Conservation (phyloP, 176 grass and related monocot species). For the Olyra latifolia region DNA sequence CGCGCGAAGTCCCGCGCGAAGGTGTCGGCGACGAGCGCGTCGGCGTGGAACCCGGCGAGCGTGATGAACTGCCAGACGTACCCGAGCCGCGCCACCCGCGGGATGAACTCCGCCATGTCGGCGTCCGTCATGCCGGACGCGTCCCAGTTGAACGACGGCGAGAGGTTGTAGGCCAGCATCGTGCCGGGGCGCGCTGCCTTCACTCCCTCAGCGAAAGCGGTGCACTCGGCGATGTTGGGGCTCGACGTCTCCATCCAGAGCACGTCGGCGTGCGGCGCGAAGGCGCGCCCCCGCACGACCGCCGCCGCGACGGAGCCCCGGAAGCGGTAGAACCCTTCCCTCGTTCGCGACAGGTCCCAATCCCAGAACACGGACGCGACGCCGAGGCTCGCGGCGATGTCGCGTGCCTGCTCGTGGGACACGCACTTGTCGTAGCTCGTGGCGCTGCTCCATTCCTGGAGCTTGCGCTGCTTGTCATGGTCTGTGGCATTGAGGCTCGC, state of each 20-base stretch:
- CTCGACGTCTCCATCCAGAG: slow-evolving; percentile 98
- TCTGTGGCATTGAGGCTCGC: slow-evolving; percentile 22
- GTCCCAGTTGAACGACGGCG: slow-evolving; percentile 99
- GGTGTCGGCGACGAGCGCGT: slow-evolving; percentile 81
- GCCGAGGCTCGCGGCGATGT: slow-evolving; percentile 63
- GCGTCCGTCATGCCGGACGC: slow-evolving; percentile 84
- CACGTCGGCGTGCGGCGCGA: slow-evolving; percentile 74
- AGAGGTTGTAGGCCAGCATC: slow-evolving; percentile 97
- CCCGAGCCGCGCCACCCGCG: slow-evolving; percentile 58
- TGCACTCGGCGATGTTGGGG: slow-evolving; percentile 78
- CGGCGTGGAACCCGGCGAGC: slow-evolving; percentile 90
- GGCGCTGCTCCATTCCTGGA: slow-evolving; percentile 57
- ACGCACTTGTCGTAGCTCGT: slow-evolving; percentile 56
- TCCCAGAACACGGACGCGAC: slow-evolving; percentile 70
- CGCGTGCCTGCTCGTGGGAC: slow-evolving; percentile 59
- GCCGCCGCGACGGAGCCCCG: slow-evolving; percentile 71
- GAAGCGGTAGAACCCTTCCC: slow-evolving; percentile 95
- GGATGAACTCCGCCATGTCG: slow-evolving; percentile 79
- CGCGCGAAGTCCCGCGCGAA: slow-evolving; percentile 84
- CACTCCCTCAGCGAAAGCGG: slow-evolving; percentile 65
- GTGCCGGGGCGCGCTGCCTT: slow-evolving; percentile 46
- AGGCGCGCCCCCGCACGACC: slow-evolving; percentile 68
- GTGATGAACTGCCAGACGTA: slow-evolving; percentile 98
- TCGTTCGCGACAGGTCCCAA: slow-evolving; percentile 82
- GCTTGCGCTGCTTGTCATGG: slow-evolving; percentile 55